Evolutionary conservation across 2,329 filamentous ascomycete genomes (phyloP), one percentile per base, ranked within the genome.

Genomic region (Stagonosporopsis chrysanthemi): DNA sequence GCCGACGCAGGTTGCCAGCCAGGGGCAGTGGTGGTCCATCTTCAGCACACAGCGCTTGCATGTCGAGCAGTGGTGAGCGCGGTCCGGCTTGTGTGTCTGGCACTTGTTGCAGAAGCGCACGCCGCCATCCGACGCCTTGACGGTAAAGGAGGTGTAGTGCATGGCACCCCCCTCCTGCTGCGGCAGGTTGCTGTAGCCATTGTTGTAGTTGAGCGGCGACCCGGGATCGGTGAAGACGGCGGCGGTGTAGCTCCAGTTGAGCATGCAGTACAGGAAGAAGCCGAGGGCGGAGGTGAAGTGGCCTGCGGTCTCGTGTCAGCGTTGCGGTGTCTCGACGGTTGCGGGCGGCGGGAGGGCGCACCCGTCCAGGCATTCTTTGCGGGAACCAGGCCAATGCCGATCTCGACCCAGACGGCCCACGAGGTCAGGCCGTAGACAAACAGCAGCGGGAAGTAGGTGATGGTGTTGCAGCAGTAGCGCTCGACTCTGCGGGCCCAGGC

Each of bases 21-120:
- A 99, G 15, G 95, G 95, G 75, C 95, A 99, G 80, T 99, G 95
- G 77, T 99, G 95, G 75, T 99, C 95, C 95, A 99, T 99, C 82
- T 99, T 99, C 76, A 99, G 83, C 24, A 99, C 93, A 76, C 95
- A 99, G 71, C 90, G 89, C 66, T 89, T 87, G 79, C 95, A 99
- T 4, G 92, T 96, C 11, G 92, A 96, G 83, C 95, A 99, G 81
- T 99, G 95, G 77, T 99, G 95, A 29, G 94, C 88, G 60, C 95
- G 91, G 79, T 99, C 95, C 39, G 95, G 95, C 80, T 99, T 99
- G 62, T 90, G 87, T 49, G 89, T 89, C 79, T 96, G 91, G 77
- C 95, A 99, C 80, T 99, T 99, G 80, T 98, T 98, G 84, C 95
- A 99, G 81, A 90, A 98, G 52, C 95, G 87, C 49, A 90, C 80